Evolutionary conservation across 176 grass and related monocot genomes (phyloP), one percentile per base, ranked within the genome.

Genomic region (Oryza australiensis): DNA sequence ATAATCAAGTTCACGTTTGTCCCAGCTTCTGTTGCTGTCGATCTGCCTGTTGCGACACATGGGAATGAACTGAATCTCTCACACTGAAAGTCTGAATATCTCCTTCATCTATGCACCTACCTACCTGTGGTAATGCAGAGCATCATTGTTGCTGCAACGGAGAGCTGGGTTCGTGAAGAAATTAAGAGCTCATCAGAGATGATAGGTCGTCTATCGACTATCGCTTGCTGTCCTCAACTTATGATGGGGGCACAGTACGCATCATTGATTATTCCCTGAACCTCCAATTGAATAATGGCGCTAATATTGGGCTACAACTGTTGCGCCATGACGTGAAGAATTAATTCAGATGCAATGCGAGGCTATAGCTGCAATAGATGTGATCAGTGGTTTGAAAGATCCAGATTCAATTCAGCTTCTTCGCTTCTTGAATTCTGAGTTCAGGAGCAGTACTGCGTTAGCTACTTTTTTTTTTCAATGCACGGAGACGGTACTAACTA

Each of bases 31-130:
- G 77, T 75, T 53, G 32, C 65, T 70, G 70, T 75, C 77, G 45
- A 70, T 78, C 37, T 48, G 59, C 81, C 83, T 86, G 88, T 78
- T 48, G 66, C 83, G 55, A 85, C 83, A 85, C 87, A 85, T 85
- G 82, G 63, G 70, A n/a, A 55, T 55, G 51, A 46, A 46, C 13
- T 46, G 43, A 37, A 63, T 59, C 37, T 75, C 64, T 43, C 34
- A 20, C 64, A 15, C 51, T 53, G 49, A 53, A 46, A 3, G 12
- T 15, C 38, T 40, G 38, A 40, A 53, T n/a, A 22, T 55, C 51
- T 55, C 51, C 51, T 55, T 55, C 18, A 79, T 60, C 71, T 72
- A 49, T 64, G 38, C 32, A 55, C 16, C 46, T 16, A 67, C 77
- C 45, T 68, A 64, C 55, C 38, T 82, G 68, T 38, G 34, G 80